phyloP scores from a whole-genome alignment of 352 stramenopile genomes.

The Phytopythium helicoides region DNA sequence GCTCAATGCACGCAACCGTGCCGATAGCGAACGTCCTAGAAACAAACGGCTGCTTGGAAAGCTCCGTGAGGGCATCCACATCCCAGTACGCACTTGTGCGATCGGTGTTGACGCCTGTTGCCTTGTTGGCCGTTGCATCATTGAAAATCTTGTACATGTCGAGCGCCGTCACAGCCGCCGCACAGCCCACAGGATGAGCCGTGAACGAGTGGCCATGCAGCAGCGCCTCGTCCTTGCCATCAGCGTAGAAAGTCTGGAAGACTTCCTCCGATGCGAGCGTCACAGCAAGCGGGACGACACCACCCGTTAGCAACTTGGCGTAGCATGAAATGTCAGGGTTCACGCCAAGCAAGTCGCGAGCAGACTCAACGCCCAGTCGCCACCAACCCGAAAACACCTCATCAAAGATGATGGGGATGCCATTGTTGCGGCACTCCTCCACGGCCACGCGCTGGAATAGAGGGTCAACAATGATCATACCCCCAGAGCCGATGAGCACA shows the following conservation, averaged over 20 bases:
- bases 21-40: constrained; percentile 71
- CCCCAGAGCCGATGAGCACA: constrained; percentile 85
- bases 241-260: constrained; percentile 89
- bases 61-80: constrained; percentile 27
- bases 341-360: constrained; percentile 77
- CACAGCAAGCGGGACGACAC: constrained; percentile 82
- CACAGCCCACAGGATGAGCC: constrained; percentile 88
- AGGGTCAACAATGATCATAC: constrained; percentile 91
- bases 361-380: constrained; percentile 85
- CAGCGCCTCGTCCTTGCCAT: constrained; percentile 83
- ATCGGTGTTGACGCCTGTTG: constrained; percentile 9
- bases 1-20: constrained; percentile 75
- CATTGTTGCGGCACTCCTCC: constrained; percentile 59
- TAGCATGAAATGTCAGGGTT: constrained; percentile 91
- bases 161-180: constrained; percentile 82
- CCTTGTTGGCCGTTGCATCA: constrained; percentile 11
- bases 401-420: constrained; percentile 92
- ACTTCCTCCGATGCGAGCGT: constrained; percentile 88
- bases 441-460: constrained; percentile 91
- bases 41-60: constrained; percentile 55
- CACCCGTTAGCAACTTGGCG: constrained; percentile 90
- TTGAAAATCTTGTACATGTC: constrained; percentile 85
- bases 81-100: constrained; percentile 64
- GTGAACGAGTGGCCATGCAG: constrained; percentile 93
- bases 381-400: constrained; percentile 92